Conservation (phyloP, 1,284 basidiomycete genomes). For the Sporisorium sorghi region DNA sequence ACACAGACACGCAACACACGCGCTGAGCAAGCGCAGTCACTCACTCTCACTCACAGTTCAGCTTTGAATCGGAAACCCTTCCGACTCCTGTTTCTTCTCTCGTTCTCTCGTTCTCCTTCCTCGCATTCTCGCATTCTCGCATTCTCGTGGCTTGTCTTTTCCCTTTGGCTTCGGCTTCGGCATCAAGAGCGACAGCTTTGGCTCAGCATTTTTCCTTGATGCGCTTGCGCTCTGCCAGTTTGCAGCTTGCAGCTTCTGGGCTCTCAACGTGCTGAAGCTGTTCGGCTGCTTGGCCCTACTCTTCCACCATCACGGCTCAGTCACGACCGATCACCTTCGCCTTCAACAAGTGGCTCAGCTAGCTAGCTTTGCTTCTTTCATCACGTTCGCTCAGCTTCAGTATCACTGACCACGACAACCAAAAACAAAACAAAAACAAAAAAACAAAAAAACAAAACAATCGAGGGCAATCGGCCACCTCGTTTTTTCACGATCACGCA, state of each 20-base stretch:
- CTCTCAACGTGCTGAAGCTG: conserved; percentile 1
- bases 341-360: background rate
- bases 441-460: too few species aligned
- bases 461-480: background rate
- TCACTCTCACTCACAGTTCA: background rate
- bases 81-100: background rate
- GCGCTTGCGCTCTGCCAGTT: background rate
- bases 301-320: conserved; percentile 1
- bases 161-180: background rate
- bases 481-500: background rate
- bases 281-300: background rate
- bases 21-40: conserved; percentile 2
- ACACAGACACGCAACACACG: conserved; percentile 6
- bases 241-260: background rate
- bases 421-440: too few species aligned
- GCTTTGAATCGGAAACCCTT: conserved; percentile 5
- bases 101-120: background rate
- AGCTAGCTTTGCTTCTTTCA: background rate
- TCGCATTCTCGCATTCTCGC: background rate
- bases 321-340: background rate
- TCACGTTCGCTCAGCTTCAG: background rate
- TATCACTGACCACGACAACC: background rate
- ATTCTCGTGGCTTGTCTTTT: background rate
- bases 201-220: background rate
- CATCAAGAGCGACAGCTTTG: background rate